Percentiles rank a stretch among this genome's conserved stretches.
Evolutionary conservation across 2,329 filamentous ascomycete species (phyloP).

Genomic region (Fusarium piperis): DNA sequence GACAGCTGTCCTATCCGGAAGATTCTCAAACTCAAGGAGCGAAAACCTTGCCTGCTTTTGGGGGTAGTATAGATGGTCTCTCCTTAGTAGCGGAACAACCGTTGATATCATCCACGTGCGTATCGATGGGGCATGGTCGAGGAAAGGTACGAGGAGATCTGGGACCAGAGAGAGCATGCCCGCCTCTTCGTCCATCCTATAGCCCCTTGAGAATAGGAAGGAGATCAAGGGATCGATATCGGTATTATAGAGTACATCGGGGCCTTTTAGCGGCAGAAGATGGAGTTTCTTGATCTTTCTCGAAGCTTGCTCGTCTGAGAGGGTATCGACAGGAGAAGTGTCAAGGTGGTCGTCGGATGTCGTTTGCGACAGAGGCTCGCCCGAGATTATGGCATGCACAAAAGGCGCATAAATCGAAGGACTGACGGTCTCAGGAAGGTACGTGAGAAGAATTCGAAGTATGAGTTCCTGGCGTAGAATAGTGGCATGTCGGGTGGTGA

Average conservation of each 20-base stretch:
- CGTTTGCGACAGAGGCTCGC: conserved; percentile 54
- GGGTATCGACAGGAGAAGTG: conserved; percentile 61
- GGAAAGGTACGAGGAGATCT: conserved; percentile 74
- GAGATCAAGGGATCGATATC: conserved; percentile 65
- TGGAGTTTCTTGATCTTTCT: conserved; percentile 71
- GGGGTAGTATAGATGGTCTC: conserved; percentile 76
- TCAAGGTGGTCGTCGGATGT: conserved; percentile 60
- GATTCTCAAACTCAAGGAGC: conserved; percentile 70
- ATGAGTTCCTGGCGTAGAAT: conserved; percentile 72
- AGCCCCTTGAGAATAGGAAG: conserved; percentile 75
- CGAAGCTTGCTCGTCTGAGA: conserved; percentile 72
- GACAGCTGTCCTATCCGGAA: conserved; percentile 68
- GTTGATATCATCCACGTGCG: conserved; percentile 75
- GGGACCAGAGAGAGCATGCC: conserved; percentile 77
- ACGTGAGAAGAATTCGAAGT: conserved; percentile 78
- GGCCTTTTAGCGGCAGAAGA: conserved; percentile 65
- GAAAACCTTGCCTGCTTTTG: conserved; percentile 58
- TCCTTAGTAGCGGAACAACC: conserved; percentile 73
- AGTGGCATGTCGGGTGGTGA: conserved; percentile 66
- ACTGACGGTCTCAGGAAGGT: conserved; percentile 76
- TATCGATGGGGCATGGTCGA: conserved; percentile 68
- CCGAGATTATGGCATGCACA: conserved; percentile 65
- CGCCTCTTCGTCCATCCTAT: conserved; percentile 75
- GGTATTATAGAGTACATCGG: conserved; percentile 57
- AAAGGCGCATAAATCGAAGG: conserved; percentile 71